phyloP scores from a whole-genome alignment of 2,329 filamentous ascomycete genomes.

The Tolypocladium endophyticum region DNA sequence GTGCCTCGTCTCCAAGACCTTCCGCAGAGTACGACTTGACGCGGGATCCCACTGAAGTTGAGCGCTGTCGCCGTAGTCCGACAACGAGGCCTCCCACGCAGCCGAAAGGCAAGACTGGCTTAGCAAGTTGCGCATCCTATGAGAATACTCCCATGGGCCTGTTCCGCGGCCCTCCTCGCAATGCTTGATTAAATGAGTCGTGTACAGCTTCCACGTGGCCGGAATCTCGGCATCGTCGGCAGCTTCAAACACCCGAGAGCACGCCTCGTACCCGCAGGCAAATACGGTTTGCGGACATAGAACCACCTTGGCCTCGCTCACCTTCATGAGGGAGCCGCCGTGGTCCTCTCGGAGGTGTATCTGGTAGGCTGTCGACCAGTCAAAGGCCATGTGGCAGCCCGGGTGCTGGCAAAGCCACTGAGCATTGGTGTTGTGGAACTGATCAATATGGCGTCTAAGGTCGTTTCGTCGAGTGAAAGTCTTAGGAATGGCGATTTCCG shows the following conservation, averaged over 20 bases:
- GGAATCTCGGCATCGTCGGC: constrained; percentile 26
- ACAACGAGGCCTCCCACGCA: constrained; percentile 24
- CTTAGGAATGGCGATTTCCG: constrained; percentile 27
- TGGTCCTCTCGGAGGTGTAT: constrained; percentile 34
- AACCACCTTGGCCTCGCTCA: constrained; percentile 30
- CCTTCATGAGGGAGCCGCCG: constrained; percentile 27
- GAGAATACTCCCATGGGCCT: constrained; percentile 33
- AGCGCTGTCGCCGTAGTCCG: constrained; percentile 22
- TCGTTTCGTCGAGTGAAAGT: constrained; percentile 37
- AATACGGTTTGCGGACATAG: constrained; percentile 37
- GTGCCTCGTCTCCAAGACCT: constrained; percentile 34
- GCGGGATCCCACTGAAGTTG: constrained; percentile 30
- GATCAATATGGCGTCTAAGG: constrained; percentile 36
- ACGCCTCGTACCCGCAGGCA: constrained; percentile 36
- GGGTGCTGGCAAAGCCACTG: constrained; percentile 34
- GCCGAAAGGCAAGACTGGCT: constrained; percentile 25
- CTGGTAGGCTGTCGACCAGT: constrained; percentile 37
- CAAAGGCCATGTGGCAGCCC: constrained; percentile 32
- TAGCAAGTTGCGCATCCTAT: constrained; percentile 33
- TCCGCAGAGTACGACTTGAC: constrained; percentile 28
- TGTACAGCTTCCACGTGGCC: constrained; percentile 32
- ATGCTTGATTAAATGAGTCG: constrained; percentile 35
- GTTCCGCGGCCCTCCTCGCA: constrained; percentile 30
- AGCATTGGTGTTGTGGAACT: constrained; percentile 35
- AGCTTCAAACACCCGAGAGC: constrained; percentile 32